Conservation (phyloP, 2,329 filamentous ascomycete genomes). For the Fusarium staphyleae region DNA sequence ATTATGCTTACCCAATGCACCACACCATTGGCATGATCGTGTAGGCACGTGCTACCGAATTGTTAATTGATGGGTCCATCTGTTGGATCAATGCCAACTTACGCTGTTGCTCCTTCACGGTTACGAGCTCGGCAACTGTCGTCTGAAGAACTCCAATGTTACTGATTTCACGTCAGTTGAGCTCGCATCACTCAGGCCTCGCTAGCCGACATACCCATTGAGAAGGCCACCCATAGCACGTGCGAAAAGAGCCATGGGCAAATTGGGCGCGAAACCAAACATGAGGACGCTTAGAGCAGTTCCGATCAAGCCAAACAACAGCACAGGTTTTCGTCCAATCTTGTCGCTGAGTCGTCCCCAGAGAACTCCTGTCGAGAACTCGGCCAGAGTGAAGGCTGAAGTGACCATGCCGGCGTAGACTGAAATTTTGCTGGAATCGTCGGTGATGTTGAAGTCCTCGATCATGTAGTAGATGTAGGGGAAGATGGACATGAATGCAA, state of each 20-base stretch:
- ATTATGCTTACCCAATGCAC: slow-evolving; percentile 78
- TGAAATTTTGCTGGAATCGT: slow-evolving; percentile 80
- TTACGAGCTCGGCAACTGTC: slow-evolving; percentile 92
- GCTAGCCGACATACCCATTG: slow-evolving; percentile 75
- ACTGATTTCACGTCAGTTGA: slow-evolving; percentile 51
- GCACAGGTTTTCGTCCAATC: slow-evolving; percentile 89
- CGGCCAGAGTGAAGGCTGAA: slow-evolving; percentile 93
- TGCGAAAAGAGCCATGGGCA: slow-evolving; percentile 84
- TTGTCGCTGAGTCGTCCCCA: slow-evolving; percentile 94
- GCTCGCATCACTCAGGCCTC: slow-evolving; percentile 7
- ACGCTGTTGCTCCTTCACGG: slow-evolving; percentile 92
- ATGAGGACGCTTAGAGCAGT: slow-evolving; percentile 91
- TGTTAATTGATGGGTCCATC: slow-evolving; percentile 36
- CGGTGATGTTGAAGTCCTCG: slow-evolving; percentile 84
- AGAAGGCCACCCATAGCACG: slow-evolving; percentile 88
- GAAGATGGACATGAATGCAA: slow-evolving; percentile 99
- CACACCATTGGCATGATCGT: slow-evolving; percentile 98
- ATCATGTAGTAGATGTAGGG: slow-evolving; percentile 99
- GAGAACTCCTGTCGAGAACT: slow-evolving; percentile 89
- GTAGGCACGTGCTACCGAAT: slow-evolving; percentile 77
- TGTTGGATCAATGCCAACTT: slow-evolving; percentile 46
- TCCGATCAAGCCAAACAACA: slow-evolving; percentile 87
- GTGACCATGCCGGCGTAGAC: slow-evolving; percentile 96
- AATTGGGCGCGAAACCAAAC: slow-evolving; percentile 87
- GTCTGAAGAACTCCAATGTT: slow-evolving; percentile 97